Percentiles rank a stretch among this genome's conserved stretches.
These are phyloP conservation scores for Acanthamoeba culbertsoni DNA, from an alignment of 208 protist genomes.

Conservation along the genomic window DNA sequence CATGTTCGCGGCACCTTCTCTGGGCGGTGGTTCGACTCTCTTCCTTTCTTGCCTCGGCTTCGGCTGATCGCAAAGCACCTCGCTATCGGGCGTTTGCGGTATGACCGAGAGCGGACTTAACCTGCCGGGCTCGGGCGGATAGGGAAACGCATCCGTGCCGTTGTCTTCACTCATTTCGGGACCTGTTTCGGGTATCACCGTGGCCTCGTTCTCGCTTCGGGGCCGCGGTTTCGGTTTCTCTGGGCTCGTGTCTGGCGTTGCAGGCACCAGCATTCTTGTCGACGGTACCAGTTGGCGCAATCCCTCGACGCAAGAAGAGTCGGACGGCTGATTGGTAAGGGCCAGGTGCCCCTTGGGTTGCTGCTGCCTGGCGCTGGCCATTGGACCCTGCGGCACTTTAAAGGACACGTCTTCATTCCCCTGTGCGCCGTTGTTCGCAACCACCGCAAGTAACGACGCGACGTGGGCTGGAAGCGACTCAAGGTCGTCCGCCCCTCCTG, in stretches of 20 bases:
- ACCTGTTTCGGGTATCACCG: not conserved
- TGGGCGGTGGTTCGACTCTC: not conserved
- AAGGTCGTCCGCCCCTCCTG: too few species aligned
- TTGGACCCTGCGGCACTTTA: too few species aligned
- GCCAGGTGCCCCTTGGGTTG: too few species aligned
- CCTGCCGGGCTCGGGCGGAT: not conserved
- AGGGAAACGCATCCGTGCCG: not conserved
- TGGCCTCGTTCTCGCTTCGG: not conserved
- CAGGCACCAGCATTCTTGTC: not conserved
- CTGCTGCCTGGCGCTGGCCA: too few species aligned
- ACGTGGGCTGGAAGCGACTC: too few species aligned
- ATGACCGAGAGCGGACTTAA: conserved; percentile 6
- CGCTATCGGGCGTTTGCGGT: conserved; percentile 2
- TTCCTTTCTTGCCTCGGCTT: not conserved
- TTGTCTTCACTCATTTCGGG: not conserved
- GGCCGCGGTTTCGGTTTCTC: not conserved
- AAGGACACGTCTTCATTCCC: too few species aligned
- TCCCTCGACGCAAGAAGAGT: too few species aligned
- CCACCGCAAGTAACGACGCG: too few species aligned
- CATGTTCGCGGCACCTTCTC: not conserved
- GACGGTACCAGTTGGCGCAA: not conserved
- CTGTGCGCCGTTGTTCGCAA: too few species aligned
- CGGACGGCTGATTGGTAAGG: too few species aligned
- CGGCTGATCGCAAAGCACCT: not conserved
- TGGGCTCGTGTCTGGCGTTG: not conserved